Conservation (phyloP, 176 grass and related monocot species). For the Aegilops speltoides region DNA sequence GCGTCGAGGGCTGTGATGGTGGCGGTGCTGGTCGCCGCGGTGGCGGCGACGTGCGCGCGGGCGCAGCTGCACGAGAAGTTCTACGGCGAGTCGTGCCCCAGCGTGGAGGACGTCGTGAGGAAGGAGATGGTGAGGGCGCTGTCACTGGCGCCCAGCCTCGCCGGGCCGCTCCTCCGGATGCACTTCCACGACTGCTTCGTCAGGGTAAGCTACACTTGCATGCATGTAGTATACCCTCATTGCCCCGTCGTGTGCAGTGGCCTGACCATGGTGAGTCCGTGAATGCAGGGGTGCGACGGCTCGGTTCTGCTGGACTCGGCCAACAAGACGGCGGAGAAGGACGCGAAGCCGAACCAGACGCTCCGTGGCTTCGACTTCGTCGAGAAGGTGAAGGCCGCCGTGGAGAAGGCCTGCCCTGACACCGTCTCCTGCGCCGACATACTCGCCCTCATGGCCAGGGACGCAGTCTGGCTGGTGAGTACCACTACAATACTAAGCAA, state of each 20-base stretch:
- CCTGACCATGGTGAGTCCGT: neutral
- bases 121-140: constrained; percentile 58
- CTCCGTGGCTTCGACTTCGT: constrained; percentile 73
- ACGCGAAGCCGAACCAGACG: constrained; percentile 57
- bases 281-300: constrained; percentile 72
- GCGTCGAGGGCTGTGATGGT: constrained; percentile 2
- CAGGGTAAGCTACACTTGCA: constrained; percentile 45
- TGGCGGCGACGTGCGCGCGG: neutral
- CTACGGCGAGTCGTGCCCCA: constrained; percentile 65
- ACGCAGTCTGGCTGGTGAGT: constrained; percentile 77
- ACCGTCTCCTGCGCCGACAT: constrained; percentile 86
- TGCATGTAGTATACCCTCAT: neutral
- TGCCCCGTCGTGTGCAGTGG: neutral
- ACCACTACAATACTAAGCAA: neutral
- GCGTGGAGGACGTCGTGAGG: constrained; percentile 50
- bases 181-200: constrained; percentile 99
- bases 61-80: constrained; percentile 53
- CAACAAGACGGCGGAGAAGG: constrained; percentile 64
- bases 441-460: constrained; percentile 66
- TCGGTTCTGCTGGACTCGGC: constrained; percentile 68
- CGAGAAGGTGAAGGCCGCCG: constrained; percentile 72
- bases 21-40: constrained; percentile 28
- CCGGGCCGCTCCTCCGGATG: constrained; percentile 74
- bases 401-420: constrained; percentile 69
- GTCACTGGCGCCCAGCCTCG: constrained; percentile 65